Evolutionary conservation across 2,329 filamentous ascomycete species (phyloP).

Genomic region (Epichloe festucae): DNA sequence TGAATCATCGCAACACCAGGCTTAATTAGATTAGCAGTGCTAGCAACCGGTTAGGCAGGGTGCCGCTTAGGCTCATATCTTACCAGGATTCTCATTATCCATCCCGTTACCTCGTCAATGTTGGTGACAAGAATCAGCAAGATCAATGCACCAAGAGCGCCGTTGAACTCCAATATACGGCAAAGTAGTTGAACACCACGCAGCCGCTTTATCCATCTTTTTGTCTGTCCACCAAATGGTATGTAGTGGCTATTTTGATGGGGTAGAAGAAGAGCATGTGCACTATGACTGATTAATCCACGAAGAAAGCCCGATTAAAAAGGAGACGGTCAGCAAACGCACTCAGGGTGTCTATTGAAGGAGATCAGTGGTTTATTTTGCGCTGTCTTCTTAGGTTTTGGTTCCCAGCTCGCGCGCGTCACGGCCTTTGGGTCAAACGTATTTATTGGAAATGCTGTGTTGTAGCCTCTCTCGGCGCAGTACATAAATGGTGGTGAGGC

Average conservation of each 20-base stretch:
- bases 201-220: conserved; percentile 55
- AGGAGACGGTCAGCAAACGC: conserved; percentile 21
- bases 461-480: conserved; percentile 36
- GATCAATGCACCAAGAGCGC: conserved; percentile 56
- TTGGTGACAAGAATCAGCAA: conserved; percentile 66
- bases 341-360: conserved; percentile 84
- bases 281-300: conserved; percentile 6
- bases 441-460: conserved; percentile 39
- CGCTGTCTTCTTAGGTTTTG: conserved; percentile 48
- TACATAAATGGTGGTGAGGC: conserved; percentile 57
- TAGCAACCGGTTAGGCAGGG: background rate
- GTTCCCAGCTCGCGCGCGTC: conserved; percentile 64
- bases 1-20: conserved; percentile 62
- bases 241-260: conserved; percentile 48
- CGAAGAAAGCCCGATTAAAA: background rate
- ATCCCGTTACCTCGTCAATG: conserved; percentile 50
- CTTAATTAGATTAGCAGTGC: conserved; percentile 29
- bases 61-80: conserved; percentile 17
- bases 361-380: conserved; percentile 63
- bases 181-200: conserved; percentile 58
- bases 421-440: conserved; percentile 80
- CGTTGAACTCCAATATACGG: conserved; percentile 53
- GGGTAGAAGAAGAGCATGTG: conserved; percentile 51
- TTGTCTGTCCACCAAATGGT: conserved; percentile 57
- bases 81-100: conserved; percentile 68